These are phyloP conservation scores for Penicillium nordicum DNA, from an alignment of 2,329 filamentous ascomycete genomes.

Conservation along the genomic window DNA sequence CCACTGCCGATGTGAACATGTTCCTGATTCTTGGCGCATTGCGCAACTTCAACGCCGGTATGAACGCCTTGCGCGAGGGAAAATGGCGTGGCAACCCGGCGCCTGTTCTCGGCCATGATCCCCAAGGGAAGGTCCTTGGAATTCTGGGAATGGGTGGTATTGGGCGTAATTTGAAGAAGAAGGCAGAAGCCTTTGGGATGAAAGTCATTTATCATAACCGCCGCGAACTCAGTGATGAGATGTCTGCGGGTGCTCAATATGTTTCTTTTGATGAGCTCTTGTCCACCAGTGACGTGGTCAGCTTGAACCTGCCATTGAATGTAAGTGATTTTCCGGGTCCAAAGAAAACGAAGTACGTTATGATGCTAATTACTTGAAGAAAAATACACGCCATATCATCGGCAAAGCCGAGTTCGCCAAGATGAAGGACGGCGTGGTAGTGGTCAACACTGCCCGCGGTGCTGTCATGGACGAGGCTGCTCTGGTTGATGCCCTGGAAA, in stretches of 20 bases:
- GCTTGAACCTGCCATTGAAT: conserved; percentile 76
- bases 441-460: conserved; percentile 80
- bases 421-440: conserved; percentile 74
- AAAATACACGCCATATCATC: conserved; percentile 72
- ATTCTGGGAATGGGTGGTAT: conserved; percentile 87
- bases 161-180: conserved; percentile 70
- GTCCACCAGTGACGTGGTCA: conserved; percentile 68
- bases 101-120: conserved; percentile 67
- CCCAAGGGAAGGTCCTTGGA: conserved; percentile 72
- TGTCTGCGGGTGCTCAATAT: conserved; percentile 41
- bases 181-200: conserved; percentile 75
- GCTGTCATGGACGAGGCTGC: conserved; percentile 79
- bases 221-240: conserved; percentile 54
- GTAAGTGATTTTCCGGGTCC: conserved; percentile 48
- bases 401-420: conserved; percentile 65
- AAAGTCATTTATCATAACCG: conserved; percentile 72
- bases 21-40: conserved; percentile 79
- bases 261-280: conserved; percentile 71
- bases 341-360: neutral
- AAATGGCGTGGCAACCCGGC: conserved; percentile 61
- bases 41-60: conserved; percentile 66
- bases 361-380: conserved; percentile 33
- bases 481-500: conserved; percentile 68
- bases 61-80: conserved; percentile 63
- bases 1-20: conserved; percentile 76